Evolutionary conservation across 148 eudicot species (phyloP), one percentile per base, ranked within the genome.

Genomic region (Fagopyrum tataricum): DNA sequence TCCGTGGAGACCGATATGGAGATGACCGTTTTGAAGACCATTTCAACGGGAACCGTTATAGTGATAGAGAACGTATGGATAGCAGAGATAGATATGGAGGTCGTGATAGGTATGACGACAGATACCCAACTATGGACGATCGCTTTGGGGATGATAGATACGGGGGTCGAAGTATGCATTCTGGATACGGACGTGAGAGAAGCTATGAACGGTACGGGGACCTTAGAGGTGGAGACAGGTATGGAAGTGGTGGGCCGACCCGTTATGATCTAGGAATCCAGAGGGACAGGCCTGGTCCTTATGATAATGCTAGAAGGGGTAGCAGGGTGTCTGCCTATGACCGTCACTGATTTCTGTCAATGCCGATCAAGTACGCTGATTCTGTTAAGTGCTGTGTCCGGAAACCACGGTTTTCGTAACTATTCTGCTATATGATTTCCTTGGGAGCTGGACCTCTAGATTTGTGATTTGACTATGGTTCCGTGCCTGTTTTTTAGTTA

Each of bases 11-110:
- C 37, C 80, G 85, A 0, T 58, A 59, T 42, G 79, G 75, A 44
- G 79, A 48, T 15, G 81, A 78, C 73, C 83, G 82, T 24, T 66
- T 70, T 51, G 75, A 85, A 77, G 88, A 82, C 75, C 79, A 85
- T 56, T 69, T 47, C 68, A 75, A 71, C 42, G 81, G 74, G 43
- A 81, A 78, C 7, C 88, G 84, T 47, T 83, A 75, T 61, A 79
- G 83, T 4, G 76, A 77, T 61, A 78, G 86, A 76, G 88, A 81
- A 4, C 84, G 71, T 61, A 47, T 83, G 39, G 81, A 79, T 44
- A 73, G 70, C 74, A 79, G 84, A 72, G 83, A 83, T 21, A 78
- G 71, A 26, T 81, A 81, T 58, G 86, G 69, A 43, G 40, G 53
- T 20, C 86, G 82, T 69, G 82, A 86, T 70, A 81, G 80, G 46